Evolutionary conservation across 202 grass and related monocot species (phyloP).

Genomic region (Brachypodium distachyon): DNA sequence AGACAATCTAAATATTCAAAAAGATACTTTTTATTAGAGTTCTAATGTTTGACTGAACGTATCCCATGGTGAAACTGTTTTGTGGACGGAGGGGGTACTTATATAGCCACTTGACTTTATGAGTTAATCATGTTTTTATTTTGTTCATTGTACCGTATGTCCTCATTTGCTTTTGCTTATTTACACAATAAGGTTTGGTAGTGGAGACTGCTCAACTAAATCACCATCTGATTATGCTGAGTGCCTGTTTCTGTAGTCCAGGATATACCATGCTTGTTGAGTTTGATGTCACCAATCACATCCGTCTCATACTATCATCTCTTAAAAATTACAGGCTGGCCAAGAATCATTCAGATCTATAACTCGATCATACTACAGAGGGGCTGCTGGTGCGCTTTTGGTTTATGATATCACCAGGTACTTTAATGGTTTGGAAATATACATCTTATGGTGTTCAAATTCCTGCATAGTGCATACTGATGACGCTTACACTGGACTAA

Average conservation of each 20-base stretch:
- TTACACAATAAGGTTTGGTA: not conserved
- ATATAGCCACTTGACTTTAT: not conserved
- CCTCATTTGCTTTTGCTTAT: not conserved
- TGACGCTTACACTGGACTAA: slow-evolving; percentile 8
- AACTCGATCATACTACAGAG: slow-evolving; percentile 98
- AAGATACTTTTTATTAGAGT: not conserved
- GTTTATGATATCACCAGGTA: slow-evolving; percentile 99
- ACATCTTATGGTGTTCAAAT: not conserved
- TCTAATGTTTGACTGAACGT: not conserved
- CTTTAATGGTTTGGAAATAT: not conserved
- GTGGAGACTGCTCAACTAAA: not conserved
- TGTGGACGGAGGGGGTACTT: not conserved
- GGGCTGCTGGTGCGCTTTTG: slow-evolving; percentile 91
- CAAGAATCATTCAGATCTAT: slow-evolving; percentile 99
- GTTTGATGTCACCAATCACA: not conserved
- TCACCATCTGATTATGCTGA: not conserved
- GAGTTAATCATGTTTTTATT: not conserved
- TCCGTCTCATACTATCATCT: slow-evolving; percentile 14
- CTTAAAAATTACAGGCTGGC: slow-evolving; percentile 56
- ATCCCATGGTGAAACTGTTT: not conserved
- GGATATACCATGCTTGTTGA: not conserved
- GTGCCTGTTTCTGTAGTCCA: not conserved
- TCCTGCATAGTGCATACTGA: not conserved
- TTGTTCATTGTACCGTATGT: not conserved
- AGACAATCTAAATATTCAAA: not conserved